Evolutionary conservation across 1,284 basidiomycete species (phyloP), one percentile per base, ranked within the genome.

Genomic region (Moesziomyces parantarcticus): DNA sequence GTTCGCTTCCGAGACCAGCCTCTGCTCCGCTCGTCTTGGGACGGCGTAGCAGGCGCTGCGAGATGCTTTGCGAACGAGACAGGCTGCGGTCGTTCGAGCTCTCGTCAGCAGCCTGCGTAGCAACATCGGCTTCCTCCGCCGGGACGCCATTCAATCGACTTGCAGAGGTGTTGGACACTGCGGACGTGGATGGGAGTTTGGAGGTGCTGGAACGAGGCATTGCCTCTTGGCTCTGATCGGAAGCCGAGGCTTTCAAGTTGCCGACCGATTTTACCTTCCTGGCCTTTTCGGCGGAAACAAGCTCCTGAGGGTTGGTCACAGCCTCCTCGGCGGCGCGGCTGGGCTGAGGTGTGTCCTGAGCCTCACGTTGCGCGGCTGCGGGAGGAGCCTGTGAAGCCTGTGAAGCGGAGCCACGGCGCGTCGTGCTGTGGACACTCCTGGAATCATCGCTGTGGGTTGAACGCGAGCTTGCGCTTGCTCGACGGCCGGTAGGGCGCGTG

Each of bases 361-460:
- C 56, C 23, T 60, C 58, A 18, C 22, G 20, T 5, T 39, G 0
- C n/a, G 50, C 25, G 21, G 45, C 18, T 9, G 58, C 56, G 26
- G 50, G 42, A n/a, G 50, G 52, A 23, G 61, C 61, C 26, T 58
- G 47, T 23, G 61, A 45, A 32, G 47, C 43, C 13, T 58, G 47
- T 23, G 61, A 45, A 32, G 47, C 43, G 11, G 67, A 70, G 20
- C 61, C 67, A 20, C 67, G 53, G 45, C 67, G 57, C 9, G 52
- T 36, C 23, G 50, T 63, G 21, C 58, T 55, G 43, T 59, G 36
- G 18, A 62, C 39, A 41, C 59, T 67, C 41, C 20, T 58, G 18
- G 70, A 64, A 41, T 73, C 70, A 14, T 73, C 70, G 41, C 70
- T 73, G 20, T 60, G 50, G 14, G 61, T 40, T 3, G 68, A 71